Evolutionary conservation across 495 filamentous ascomycete genomes (phyloP), one percentile per base, ranked within the genome.

Genomic region (Echria macrotheca): DNA sequence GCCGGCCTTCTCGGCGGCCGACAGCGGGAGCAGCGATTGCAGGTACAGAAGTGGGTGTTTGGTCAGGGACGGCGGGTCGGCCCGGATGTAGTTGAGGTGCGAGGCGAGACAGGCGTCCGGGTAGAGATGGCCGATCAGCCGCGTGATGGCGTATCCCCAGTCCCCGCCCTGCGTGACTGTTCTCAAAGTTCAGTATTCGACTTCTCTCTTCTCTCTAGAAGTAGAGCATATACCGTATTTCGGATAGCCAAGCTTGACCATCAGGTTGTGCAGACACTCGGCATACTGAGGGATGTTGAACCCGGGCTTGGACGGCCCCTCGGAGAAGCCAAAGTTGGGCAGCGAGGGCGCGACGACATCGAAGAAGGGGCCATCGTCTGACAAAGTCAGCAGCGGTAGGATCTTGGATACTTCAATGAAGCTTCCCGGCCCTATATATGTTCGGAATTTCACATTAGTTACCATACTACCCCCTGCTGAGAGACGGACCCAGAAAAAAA

Each of bases 391-490:
- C 8, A 76, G 61, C 2, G 80, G 75, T 1, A 89, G 67, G 19
- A 87, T 63, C 53, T 85, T 84, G 8, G 66, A 71, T 1, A 79
- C 81, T 64, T 88, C 85, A 44, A 85, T 50, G 62, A 87, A 86
- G 43, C 70, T 80, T 2, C 85, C 83, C 3, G 84, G 84, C 82
- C 80, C 77, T 81, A 41, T 43, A 22, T 4, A 31, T 21, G n/a
- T 40, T 12, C 36, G 23, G n/a, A n/a, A n/a, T n/a, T n/a, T 12
- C 12, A 5, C 19, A 25, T 9, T 43, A 10, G n/a, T 23, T 2
- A 11, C n/a, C n/a, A n/a, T n/a, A n/a, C n/a, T n/a, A n/a, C n/a
- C n/a, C n/a, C n/a, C n/a, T n/a, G n/a, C n/a, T n/a, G n/a, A n/a
- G n/a, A n/a, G n/a, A n/a, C n/a, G n/a, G n/a, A n/a, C n/a, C n/a